phyloP scores from a whole-genome alignment of 257 asterid species.

The Solanum chmielewskii region DNA sequence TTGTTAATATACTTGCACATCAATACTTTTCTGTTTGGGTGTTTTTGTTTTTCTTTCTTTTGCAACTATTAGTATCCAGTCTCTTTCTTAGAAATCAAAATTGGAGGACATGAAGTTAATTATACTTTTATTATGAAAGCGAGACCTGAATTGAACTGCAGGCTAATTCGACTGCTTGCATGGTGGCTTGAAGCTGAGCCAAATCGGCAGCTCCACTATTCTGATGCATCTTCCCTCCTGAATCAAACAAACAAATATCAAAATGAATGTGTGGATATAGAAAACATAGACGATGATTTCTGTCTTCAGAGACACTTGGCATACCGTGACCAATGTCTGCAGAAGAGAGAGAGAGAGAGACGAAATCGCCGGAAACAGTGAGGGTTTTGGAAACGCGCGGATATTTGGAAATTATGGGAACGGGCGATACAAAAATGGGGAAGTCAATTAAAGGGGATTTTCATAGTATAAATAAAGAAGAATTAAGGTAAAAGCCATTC shows the following conservation, averaged over 20 bases:
- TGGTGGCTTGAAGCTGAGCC: constrained; percentile 70
- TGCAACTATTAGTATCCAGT: neutral
- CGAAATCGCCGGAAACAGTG: neutral
- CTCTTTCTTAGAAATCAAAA: neutral
- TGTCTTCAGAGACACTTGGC: neutral
- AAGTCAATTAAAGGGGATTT: neutral
- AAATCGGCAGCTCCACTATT: constrained; percentile 36
- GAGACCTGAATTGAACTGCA: constrained; percentile 76
- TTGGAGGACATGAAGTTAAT: neutral
- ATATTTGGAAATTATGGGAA: neutral
- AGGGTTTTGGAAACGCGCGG: neutral
- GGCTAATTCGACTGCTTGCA: constrained; percentile 80
- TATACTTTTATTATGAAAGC: neutral
- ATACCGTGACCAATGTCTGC: neutral
- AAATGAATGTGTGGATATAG: neutral
- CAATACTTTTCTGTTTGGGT: neutral
- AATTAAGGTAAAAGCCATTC: too few relatives aligned
- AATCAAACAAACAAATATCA: constrained; percentile 2
- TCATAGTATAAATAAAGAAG: neutral
- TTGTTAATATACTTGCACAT: neutral
- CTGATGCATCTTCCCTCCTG: constrained; percentile 25
- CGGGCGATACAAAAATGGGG: neutral
- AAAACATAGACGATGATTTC: neutral
- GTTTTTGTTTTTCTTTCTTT: neutral
- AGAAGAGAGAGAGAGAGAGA: neutral